A percentile compares a stretch with the other conserved stretches of the same genome.
Conservation (phyloP, 2,329 filamentous ascomycete genomes). For the Fusarium protoensiforme region DNA sequence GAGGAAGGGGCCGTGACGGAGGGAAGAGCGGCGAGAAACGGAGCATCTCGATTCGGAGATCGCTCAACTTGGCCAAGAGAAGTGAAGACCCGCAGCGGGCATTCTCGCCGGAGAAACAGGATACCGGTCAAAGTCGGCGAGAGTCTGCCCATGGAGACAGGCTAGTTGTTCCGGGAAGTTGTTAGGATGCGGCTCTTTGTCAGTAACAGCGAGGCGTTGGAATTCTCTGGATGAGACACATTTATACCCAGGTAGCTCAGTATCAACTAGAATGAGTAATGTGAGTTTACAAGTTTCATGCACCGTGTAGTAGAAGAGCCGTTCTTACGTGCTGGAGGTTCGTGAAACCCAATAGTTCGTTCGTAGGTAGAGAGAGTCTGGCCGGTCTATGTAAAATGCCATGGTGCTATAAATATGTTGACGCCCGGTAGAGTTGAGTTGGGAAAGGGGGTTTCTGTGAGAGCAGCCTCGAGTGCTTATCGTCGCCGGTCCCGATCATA, state of each 20-base stretch:
- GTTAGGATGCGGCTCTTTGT: slow-evolving; percentile 14
- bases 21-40: slow-evolving; percentile 19
- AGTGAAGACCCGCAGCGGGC: slow-evolving; percentile 19
- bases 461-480: slow-evolving; percentile 12
- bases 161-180: slow-evolving; percentile 13
- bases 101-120: slow-evolving; percentile 10
- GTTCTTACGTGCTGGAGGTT: slow-evolving; percentile 16
- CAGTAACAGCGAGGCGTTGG: slow-evolving; percentile 23
- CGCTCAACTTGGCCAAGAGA: slow-evolving; percentile 28
- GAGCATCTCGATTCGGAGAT: slow-evolving; percentile 32
- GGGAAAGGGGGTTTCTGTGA: not conserved
- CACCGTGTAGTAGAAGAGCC: not conserved
- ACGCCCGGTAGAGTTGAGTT: not conserved
- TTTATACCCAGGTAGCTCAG: slow-evolving; percentile 25
- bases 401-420: slow-evolving; percentile 2
- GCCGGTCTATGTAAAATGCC: slow-evolving; percentile 17
- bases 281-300: slow-evolving; percentile 28
- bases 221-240: slow-evolving; percentile 15
- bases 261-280: slow-evolving; percentile 22
- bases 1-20: slow-evolving; percentile 17
- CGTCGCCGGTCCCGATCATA: slow-evolving; percentile 38
- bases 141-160: slow-evolving; percentile 7
- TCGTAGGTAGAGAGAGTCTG: not conserved
- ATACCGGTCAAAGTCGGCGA: not conserved
- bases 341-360: not conserved